These are phyloP conservation scores for Lachancea thermotolerans DNA, from an alignment of 805 yeast species.

Conservation along the genomic window DNA sequence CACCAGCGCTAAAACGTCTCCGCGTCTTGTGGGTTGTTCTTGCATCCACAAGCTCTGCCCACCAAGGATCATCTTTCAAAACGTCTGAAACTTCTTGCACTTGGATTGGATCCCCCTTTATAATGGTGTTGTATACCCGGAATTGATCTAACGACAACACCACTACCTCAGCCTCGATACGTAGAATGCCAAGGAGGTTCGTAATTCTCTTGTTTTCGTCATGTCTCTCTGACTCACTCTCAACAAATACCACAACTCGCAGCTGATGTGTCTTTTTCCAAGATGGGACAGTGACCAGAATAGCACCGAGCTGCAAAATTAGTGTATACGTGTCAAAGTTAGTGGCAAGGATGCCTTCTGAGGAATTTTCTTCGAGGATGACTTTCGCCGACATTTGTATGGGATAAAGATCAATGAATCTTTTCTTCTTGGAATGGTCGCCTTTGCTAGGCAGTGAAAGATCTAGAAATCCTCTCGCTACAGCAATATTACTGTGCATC, in stretches of 20 bases:
- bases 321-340: slow-evolving; percentile 94
- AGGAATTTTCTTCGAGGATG: slow-evolving; percentile 19
- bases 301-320: slow-evolving; percentile 89
- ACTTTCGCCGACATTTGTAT: slow-evolving; percentile 92
- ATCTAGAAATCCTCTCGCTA: slow-evolving; percentile 78
- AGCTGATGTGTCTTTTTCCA: slow-evolving; percentile 76
- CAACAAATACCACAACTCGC: slow-evolving; percentile 88
- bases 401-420: slow-evolving; percentile 84
- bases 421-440: slow-evolving; percentile 31
- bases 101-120: slow-evolving; percentile 52
- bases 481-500: slow-evolving; percentile 86
- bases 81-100: slow-evolving; percentile 43
- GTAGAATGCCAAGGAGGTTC: slow-evolving; percentile 60
- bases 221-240: slow-evolving; percentile 56
- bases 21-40: slow-evolving; percentile 35
- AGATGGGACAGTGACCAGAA: slow-evolving; percentile 83
- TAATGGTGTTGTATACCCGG: slow-evolving; percentile 64
- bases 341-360: slow-evolving; percentile 69
- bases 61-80: slow-evolving; percentile 73
- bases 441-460: slow-evolving; percentile 54
- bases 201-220: slow-evolving; percentile 62
- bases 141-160: slow-evolving; percentile 59
- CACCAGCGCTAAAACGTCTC: slow-evolving; percentile 28
- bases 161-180: slow-evolving; percentile 78
- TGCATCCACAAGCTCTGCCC: slow-evolving; percentile 61